These are phyloP conservation scores for Pichia sp. DNA, from an alignment of 1,139 yeast species.

Conservation along the genomic window DNA sequence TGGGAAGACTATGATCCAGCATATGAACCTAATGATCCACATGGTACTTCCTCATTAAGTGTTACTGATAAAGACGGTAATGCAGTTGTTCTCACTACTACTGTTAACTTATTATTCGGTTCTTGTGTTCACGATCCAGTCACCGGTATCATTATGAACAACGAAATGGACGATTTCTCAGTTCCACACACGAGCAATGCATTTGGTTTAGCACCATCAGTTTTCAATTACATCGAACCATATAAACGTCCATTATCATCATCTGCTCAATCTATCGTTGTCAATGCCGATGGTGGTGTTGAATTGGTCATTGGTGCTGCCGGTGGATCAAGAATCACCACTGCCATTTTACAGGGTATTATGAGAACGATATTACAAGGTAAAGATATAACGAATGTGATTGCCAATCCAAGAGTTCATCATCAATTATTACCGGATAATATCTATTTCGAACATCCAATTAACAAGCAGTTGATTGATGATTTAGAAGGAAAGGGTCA, in stretches of 20 bases:
- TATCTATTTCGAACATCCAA: conserved; percentile 56
- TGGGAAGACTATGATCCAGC: conserved; percentile 80
- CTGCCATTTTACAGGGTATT: conserved; percentile 80
- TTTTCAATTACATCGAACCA: conserved; percentile 74
- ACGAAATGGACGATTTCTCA: conserved; percentile 97
- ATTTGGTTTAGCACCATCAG: conserved; percentile 77
- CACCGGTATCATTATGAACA: conserved; percentile 83
- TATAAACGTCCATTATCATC: conserved; percentile 83
- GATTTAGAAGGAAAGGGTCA: conserved; percentile 34
- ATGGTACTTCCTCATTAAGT: conserved; percentile 88
- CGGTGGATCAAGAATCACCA: conserved; percentile 90
- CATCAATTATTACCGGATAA: conserved; percentile 84
- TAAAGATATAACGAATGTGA: conserved; percentile 59
- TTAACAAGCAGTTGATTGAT: conserved; percentile 19
- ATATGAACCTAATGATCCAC: conserved; percentile 70
- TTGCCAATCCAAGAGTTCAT: conserved; percentile 80
- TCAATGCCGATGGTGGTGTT: conserved; percentile 47
- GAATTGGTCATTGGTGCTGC: conserved; percentile 87
- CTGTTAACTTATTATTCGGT: conserved; percentile 86
- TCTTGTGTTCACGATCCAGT: conserved; percentile 73
- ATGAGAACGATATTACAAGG: conserved; percentile 59
- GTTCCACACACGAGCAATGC: conserved; percentile 66
- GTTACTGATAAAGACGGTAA: conserved; percentile 64
- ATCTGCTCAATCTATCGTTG: conserved; percentile 71
- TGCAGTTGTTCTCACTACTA: conserved; percentile 86